A percentile compares a stretch with the other conserved stretches of the same genome.
These are phyloP conservation scores for Pseudogymnoascus destructans DNA, from an alignment of 2,329 filamentous ascomycete genomes.

Conservation along the genomic window DNA sequence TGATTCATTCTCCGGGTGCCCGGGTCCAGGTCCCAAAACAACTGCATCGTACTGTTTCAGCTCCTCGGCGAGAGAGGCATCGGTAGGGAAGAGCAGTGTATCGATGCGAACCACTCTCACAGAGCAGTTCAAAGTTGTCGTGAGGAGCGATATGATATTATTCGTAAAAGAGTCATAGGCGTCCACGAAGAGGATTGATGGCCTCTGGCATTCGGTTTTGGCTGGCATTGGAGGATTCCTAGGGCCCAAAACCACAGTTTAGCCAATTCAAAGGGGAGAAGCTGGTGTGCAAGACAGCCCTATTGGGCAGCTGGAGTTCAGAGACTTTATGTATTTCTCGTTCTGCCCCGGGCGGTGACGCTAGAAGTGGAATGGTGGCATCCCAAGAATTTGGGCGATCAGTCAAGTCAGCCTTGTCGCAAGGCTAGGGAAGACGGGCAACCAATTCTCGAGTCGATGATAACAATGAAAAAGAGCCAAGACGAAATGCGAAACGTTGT, in stretches of 20 bases:
- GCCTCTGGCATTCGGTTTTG: conserved; percentile 15
- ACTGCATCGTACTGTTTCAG: conserved; percentile 63
- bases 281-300: not conserved
- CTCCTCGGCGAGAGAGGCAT: conserved; percentile 34
- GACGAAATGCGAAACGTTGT: not conserved
- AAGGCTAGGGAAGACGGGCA: not conserved
- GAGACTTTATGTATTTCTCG: conserved; percentile 3
- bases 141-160: conserved; percentile 77
- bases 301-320: not conserved
- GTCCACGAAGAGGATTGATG: conserved; percentile 70
- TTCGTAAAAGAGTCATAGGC: conserved; percentile 96
- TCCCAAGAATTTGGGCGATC: conserved; percentile 1
- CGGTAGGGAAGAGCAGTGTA: conserved; percentile 36
- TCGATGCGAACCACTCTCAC: conserved; percentile 66
- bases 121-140: conserved; percentile 51
- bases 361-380: conserved; percentile 3
- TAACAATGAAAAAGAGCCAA: not conserved
- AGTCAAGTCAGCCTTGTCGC: not conserved
- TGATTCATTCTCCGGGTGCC: conserved; percentile 54
- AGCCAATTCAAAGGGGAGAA: not conserved
- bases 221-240: conserved; percentile 1
- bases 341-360: conserved; percentile 7
- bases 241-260: not conserved
- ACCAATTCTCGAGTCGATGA: not conserved
- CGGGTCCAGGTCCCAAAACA: conserved; percentile 82